phyloP scores from a whole-genome alignment of 805 yeast genomes.

The Pichia occidentalis region DNA sequence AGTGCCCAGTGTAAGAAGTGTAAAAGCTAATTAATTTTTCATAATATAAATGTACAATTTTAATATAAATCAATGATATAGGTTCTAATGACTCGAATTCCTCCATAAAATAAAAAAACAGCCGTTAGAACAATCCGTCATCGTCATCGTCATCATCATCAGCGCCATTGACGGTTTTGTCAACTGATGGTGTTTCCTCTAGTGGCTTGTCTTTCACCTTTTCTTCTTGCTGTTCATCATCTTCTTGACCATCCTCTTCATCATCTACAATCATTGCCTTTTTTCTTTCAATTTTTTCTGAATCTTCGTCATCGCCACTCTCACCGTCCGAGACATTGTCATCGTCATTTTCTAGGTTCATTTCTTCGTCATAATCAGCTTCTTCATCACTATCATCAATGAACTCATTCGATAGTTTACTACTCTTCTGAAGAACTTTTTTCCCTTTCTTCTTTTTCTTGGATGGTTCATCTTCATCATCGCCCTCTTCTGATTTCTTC shows the following conservation, averaged over 20 bases:
- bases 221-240: conserved; percentile 12
- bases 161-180: too few species aligned
- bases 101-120: neutral
- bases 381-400: conserved; percentile 30
- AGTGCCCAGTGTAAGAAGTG: too few species aligned
- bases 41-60: too few species aligned
- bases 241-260: conserved; percentile 23
- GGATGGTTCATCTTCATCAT: conserved; percentile 13
- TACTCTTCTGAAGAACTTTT: conserved; percentile 18
- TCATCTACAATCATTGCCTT: conserved; percentile 19
- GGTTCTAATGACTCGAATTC: too few species aligned
- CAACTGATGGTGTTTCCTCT: too few species aligned
- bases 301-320: conserved; percentile 5
- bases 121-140: conserved; percentile 11
- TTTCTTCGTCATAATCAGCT: conserved; percentile 20
- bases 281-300: conserved; percentile 13
- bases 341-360: conserved; percentile 12
- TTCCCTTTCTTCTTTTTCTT: conserved; percentile 14
- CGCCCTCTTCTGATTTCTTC: conserved; percentile 21
- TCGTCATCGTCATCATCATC: conserved; percentile 14
- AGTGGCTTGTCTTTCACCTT: neutral
- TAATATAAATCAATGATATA: too few species aligned
- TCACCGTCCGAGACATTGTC: conserved; percentile 12
- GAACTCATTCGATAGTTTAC: conserved; percentile 23
- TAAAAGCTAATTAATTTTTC: too few species aligned